A percentile compares a stretch with the other conserved stretches of the same genome.
Evolutionary conservation across 108 stramenopile species (phyloP).

Genomic region (Heterococcus sp.): DNA sequence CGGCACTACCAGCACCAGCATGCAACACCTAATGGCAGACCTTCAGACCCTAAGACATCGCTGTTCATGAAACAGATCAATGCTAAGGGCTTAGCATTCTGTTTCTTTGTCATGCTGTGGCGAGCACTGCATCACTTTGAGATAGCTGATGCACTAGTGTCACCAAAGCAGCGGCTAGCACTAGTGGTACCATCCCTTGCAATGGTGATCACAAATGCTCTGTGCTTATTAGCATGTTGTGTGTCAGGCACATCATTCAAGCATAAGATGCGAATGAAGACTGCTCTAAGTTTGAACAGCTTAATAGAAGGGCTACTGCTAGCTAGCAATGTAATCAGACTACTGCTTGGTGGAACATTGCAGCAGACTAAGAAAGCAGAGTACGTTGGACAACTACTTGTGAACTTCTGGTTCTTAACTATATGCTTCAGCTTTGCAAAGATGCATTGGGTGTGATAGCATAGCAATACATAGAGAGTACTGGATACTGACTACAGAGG

Average conservation of each 20-base stretch:
- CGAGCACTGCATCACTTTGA: background rate
- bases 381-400: constrained; percentile 28
- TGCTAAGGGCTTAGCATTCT: background rate
- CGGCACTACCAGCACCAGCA: too few species aligned
- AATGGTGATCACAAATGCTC: background rate
- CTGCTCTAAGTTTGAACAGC: background rate
- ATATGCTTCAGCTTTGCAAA: constrained; percentile 32
- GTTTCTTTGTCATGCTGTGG: background rate
- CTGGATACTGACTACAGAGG: too few species aligned
- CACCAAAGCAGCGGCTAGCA: background rate
- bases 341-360: constrained; percentile 8
- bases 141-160: background rate
- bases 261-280: background rate
- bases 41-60: background rate
- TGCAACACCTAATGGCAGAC: too few species aligned
- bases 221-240: background rate
- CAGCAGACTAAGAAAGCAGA: constrained; percentile 10
- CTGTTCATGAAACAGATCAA: background rate
- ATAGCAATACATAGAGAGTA: too few species aligned
- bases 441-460: constrained; percentile 18
- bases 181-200: background rate
- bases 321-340: constrained; percentile 1
- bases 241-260: background rate
- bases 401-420: constrained; percentile 23
- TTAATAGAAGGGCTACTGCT: constrained; percentile 10